Base-by-base conservation (phyloP, 306 rosid species). In the Chamaecrista fasciculata region DNA sequence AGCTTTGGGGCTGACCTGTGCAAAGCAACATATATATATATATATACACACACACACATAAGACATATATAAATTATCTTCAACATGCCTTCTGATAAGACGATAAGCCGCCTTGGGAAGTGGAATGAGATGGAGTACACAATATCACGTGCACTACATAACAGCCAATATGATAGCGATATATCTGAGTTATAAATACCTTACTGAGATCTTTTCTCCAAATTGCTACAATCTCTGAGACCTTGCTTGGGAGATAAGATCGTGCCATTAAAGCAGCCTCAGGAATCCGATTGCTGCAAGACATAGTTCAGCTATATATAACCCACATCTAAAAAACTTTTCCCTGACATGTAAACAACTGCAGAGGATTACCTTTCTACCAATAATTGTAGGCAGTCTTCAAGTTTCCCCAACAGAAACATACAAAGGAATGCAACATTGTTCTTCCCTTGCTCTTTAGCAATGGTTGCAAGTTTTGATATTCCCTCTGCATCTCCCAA, bases 191-290 rank as follows among this genome's bases (percentile, higher is more conserved):
- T 25, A 40, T 24, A 75, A 64, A 68, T 59, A 94, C 99, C 96
- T 89, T 94, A 71, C 78, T 83, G 36, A 94, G 91, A 81, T 94
- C 97, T 76, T 94, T 91, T 75, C 92, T 89, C 99, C 99, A 94
- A 79, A 89, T 89, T 69, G 97, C 91, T 71, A 94, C 96, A 50
- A 94, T 91, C 87, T 94, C 97, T 9, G 97, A 84, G 56, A 89
- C 97, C 87, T 94, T 91, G 81, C 97, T 91, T 68, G 99, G 99
- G 84, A 94, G 96, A 86, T 94, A 94, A 62, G 99, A 94, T 67
- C 97, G 85, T 74, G 97, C 99, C 97, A 94, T 88, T 71, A 94
- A 84, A 66, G 99, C 99, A 62, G 96, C 99, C 84, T 94, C 99
- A 21, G 97, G 99, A 81, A 94, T 88, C 81, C 99, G 89, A 79